Conservation (phyloP, 2,329 filamentous ascomycete species). For the Aspergillus fumigatiaffinis region DNA sequence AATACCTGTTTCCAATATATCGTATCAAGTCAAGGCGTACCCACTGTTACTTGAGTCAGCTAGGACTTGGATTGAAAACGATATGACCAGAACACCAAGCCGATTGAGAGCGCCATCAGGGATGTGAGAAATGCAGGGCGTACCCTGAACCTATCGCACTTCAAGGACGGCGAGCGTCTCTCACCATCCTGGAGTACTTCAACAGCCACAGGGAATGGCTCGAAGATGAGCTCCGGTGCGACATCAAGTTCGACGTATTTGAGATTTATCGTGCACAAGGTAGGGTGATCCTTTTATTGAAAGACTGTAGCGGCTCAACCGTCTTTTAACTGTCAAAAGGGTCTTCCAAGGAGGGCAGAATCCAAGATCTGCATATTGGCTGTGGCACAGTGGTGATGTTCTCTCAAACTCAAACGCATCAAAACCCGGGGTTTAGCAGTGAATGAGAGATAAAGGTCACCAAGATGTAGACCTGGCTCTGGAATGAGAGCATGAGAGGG, state of each 20-base stretch:
- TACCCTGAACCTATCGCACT: background rate
- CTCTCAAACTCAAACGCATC: background rate
- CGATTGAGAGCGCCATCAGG: too few species aligned
- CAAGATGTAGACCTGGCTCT: background rate
- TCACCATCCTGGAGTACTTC: background rate
- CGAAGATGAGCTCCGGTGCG: background rate
- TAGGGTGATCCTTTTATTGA: background rate
- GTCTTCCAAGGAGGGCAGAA: background rate
- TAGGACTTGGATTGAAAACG: too few species aligned
- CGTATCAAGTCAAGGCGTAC: background rate
- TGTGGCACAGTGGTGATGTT: background rate
- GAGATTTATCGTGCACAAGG: background rate
- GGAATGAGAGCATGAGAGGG: background rate
- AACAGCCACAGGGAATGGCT: background rate
- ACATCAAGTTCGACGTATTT: background rate
- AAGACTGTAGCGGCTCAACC: background rate
- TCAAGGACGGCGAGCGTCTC: background rate
- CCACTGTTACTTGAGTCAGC: background rate
- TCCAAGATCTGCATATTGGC: background rate
- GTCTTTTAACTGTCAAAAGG: background rate
- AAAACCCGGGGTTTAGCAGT: background rate
- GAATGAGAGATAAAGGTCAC: background rate
- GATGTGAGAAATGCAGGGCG: background rate
- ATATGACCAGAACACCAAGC: too few species aligned
- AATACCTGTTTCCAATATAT: background rate